Base-by-base conservation (phyloP, 495 filamentous ascomycete genomes). In the Corynascus novoguineensis region DNA sequence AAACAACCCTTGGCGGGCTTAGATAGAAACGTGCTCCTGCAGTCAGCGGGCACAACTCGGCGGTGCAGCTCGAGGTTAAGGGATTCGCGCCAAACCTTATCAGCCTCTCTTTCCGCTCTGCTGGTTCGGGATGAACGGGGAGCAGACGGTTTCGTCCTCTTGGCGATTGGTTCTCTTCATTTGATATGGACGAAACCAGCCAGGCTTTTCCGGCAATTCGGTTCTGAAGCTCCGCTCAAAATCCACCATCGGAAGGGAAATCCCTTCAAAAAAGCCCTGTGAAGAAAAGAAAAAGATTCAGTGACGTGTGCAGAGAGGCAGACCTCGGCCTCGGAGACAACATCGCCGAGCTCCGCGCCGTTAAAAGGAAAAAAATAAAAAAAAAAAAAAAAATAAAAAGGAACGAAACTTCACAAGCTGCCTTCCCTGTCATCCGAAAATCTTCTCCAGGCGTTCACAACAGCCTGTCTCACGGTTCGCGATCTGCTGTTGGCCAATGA, bases 251-350 rank as follows among this genome's bases (percentile, higher is more conserved):
- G 31, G n/a, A 28, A n/a, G 19, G 31, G 49, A 8, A 2, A 11
- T 27, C 42, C 15, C 50, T 51, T 27, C 14, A 49, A 57, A 41
- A n/a, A 21, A n/a, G n/a, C n/a, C 14, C 17, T n/a, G 35, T 38
- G n/a, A 50, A 50, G 17, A 58, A 58, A 44, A 58, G 41, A 45
- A 38, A n/a, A n/a, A n/a, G n/a, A n/a, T n/a, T n/a, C n/a, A n/a
- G n/a, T n/a, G n/a, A n/a, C n/a, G n/a, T n/a, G n/a, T n/a, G n/a
- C n/a, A n/a, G n/a, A n/a, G n/a, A n/a, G n/a, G n/a, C n/a, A n/a
- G n/a, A n/a, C n/a, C n/a, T n/a, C n/a, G n/a, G n/a, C n/a, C n/a
- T n/a, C n/a, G n/a, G n/a, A n/a, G n/a, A n/a, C n/a, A n/a, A n/a
- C n/a, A 58, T 19, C 21, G 55, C 46, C 48, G 48, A 47, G 14